These are phyloP conservation scores for Pichia kudriavzevii DNA, from an alignment of 1,139 yeast species.

Conservation along the genomic window DNA sequence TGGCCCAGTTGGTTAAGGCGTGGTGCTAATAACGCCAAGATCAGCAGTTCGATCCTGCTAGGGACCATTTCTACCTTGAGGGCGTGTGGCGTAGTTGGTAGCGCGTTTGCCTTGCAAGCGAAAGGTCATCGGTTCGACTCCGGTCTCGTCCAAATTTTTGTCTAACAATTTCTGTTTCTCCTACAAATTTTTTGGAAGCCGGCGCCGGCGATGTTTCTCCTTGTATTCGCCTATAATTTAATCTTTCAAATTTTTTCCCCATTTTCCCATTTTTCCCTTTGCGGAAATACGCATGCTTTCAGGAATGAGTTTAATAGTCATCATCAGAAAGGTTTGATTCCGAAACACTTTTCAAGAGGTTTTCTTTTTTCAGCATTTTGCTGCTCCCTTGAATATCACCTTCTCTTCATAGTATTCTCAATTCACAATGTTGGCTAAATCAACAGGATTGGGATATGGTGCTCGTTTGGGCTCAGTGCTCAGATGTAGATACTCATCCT, in stretches of 20 bases:
- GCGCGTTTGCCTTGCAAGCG: slow-evolving; percentile 62
- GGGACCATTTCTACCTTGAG: slow-evolving; percentile 46
- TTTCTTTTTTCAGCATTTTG: not conserved
- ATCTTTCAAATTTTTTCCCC: not conserved
- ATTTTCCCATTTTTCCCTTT: not conserved
- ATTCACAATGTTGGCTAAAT: slow-evolving; percentile 7
- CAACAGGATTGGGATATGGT: slow-evolving; percentile 8
- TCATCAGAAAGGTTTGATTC: not conserved
- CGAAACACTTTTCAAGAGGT: not conserved
- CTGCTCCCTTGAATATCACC: not conserved
- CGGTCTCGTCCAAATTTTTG: slow-evolving; percentile 20
- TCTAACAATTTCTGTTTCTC: no score
- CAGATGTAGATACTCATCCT: slow-evolving; percentile 32
- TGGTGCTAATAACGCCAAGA: slow-evolving; percentile 71
- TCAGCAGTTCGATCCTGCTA: slow-evolving; percentile 53
- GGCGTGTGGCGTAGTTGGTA: slow-evolving; percentile 69
- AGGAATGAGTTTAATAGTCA: slow-evolving; percentile 1
- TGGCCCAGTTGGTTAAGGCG: slow-evolving; percentile 92
- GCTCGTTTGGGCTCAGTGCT: slow-evolving; percentile 8
- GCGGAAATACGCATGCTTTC: slow-evolving; percentile 6
- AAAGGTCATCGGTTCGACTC: slow-evolving; percentile 60
- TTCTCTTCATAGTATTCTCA: not conserved
- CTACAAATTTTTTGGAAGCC: no score
- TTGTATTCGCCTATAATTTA: no score
- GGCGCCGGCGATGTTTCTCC: no score